Percentiles rank a stretch among this genome's conserved stretches.
These are phyloP conservation scores for Aurinia saxatilis DNA, from an alignment of 345 rosid species.

Conservation along the genomic window DNA sequence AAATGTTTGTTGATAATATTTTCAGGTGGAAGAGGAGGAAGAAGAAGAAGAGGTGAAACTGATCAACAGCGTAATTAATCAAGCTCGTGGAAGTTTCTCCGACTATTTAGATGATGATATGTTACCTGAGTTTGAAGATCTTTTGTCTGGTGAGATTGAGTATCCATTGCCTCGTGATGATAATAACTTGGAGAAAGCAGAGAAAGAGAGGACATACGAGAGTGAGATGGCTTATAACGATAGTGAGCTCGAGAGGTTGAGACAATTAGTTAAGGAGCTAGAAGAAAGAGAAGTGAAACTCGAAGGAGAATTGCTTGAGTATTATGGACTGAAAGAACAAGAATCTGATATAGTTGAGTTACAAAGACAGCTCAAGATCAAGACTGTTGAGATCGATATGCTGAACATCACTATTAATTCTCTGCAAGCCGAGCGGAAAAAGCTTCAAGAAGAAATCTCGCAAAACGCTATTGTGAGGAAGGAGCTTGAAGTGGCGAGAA, in stretches of 20 bases:
- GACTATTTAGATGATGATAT: constrained; percentile 46
- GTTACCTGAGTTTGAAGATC: constrained; percentile 72
- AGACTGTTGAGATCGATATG: constrained; percentile 91
- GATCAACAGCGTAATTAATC: constrained; percentile 70
- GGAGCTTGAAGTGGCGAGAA: constrained; percentile 75
- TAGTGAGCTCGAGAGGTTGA: constrained; percentile 67
- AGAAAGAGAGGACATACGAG: constrained; percentile 52
- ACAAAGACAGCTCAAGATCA: constrained; percentile 88
- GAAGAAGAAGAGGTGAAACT: constrained; percentile 86
- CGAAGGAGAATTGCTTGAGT: constrained; percentile 88
- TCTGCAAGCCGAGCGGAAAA: constrained; percentile 77
- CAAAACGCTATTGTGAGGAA: constrained; percentile 43
- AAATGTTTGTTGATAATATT: not conserved
- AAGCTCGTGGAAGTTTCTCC: constrained; percentile 33
- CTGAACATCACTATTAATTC: constrained; percentile 81
- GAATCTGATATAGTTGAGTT: constrained; percentile 65
- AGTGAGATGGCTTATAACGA: constrained; percentile 68
- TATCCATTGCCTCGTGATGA: constrained; percentile 50
- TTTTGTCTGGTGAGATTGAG: constrained; percentile 76
- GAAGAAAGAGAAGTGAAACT: constrained; percentile 95
- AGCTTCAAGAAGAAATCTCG: constrained; percentile 72
- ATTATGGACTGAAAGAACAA: constrained; percentile 89
- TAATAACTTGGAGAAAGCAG: constrained; percentile 39
- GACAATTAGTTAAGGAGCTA: constrained; percentile 60
- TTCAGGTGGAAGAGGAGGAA: constrained; percentile 61